These are phyloP conservation scores for Ascocoryne sarcoides DNA, from an alignment of 2,329 filamentous ascomycete species.

Conservation along the genomic window DNA sequence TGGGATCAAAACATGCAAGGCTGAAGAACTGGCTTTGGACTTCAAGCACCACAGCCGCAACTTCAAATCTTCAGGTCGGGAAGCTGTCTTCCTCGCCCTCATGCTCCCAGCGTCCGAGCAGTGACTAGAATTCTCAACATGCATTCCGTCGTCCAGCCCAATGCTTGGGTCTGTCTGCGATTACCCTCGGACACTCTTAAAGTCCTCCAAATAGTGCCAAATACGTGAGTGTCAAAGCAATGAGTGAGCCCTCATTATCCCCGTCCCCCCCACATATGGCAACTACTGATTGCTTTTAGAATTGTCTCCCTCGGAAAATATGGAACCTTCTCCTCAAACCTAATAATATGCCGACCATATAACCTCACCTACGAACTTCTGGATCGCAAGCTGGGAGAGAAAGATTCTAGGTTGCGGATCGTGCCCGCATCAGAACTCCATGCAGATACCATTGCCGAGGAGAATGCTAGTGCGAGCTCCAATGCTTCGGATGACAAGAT, in stretches of 20 bases:
- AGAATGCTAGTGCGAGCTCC: conserved; percentile 37
- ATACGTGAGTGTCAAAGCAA: conserved; percentile 42
- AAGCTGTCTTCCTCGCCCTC: background rate
- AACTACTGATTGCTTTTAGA: conserved; percentile 37
- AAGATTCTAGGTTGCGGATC: conserved; percentile 62
- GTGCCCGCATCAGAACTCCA: conserved; percentile 77
- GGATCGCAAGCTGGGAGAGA: conserved; percentile 57
- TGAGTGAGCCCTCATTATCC: conserved; percentile 17
- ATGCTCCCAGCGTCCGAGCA: too few species aligned
- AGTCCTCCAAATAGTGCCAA: conserved; percentile 49
- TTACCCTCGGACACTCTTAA: conserved; percentile 50
- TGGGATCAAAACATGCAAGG: background rate
- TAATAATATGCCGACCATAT: conserved; percentile 84
- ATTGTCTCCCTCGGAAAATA: conserved; percentile 88
- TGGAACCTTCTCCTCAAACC: conserved; percentile 80
- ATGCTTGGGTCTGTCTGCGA: conserved; percentile 51
- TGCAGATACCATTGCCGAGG: conserved; percentile 59
- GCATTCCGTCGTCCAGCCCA: conserved; percentile 40
- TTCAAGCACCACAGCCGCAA: background rate
- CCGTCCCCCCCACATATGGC: conserved; percentile 3
- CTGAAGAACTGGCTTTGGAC: background rate
- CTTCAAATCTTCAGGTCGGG: background rate
- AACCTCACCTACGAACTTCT: conserved; percentile 85
- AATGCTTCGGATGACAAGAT: conserved; percentile 25
- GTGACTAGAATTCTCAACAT: too few species aligned